Conservation (phyloP, 805 yeast genomes). For the Kuraishia hungarica region DNA sequence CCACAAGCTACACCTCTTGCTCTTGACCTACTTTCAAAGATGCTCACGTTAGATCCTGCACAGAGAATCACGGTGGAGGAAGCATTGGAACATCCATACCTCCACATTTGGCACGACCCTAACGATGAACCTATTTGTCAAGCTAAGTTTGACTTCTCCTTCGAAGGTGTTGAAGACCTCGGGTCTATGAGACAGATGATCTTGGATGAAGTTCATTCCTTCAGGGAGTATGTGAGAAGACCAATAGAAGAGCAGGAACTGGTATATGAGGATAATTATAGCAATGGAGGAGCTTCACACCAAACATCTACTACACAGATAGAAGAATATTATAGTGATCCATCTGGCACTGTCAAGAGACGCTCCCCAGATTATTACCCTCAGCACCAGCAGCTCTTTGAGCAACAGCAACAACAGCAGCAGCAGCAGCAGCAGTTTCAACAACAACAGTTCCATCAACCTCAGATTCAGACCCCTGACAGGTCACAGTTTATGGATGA, state of each 20-base stretch:
- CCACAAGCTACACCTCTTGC: conserved; percentile 88
- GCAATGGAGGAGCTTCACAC: conserved; percentile 1
- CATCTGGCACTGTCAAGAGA: background rate
- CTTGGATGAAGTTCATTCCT: conserved; percentile 66
- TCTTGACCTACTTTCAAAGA: conserved; percentile 63
- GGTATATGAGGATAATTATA: conserved; percentile 16
- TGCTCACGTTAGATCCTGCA: conserved; percentile 84
- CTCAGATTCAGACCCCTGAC: conserved; percentile 35
- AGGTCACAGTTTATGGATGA: conserved; percentile 25
- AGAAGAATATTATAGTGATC: background rate
- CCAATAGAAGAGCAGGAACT: conserved; percentile 49
- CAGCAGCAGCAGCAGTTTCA: conserved; percentile 19
- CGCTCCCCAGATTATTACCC: background rate
- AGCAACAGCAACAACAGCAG: conserved; percentile 13
- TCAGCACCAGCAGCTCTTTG: conserved; percentile 8
- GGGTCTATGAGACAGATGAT: conserved; percentile 70
- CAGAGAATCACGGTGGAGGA: conserved; percentile 81
- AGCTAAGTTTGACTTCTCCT: conserved; percentile 75
- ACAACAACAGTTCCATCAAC: conserved; percentile 23
- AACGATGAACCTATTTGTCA: conserved; percentile 83
- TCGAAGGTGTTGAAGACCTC: conserved; percentile 78
- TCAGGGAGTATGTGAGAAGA: conserved; percentile 73
- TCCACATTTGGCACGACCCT: conserved; percentile 88
- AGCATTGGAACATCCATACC: conserved; percentile 83
- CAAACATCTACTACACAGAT: background rate